Conservation (phyloP, 768 basidiomycete species). For the Pleurotus eryngii region DNA sequence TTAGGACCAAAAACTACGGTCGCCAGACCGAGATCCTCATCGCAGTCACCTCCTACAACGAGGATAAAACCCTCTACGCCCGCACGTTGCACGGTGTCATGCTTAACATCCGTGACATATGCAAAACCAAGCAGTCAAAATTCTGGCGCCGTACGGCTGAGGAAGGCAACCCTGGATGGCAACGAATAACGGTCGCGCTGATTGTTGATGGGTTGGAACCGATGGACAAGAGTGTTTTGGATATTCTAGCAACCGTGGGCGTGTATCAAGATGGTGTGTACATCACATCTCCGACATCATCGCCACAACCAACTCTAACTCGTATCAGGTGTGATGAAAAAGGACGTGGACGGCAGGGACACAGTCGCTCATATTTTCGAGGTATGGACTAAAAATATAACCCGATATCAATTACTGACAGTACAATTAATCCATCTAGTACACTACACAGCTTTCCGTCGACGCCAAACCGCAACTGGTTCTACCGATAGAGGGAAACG, state of each 20-base stretch:
- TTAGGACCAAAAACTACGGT: slow-evolving; percentile 80
- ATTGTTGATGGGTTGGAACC: slow-evolving; percentile 90
- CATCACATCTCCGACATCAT: neutral
- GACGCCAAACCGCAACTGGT: slow-evolving; percentile 87
- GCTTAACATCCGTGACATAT: slow-evolving; percentile 96
- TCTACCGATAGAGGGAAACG: slow-evolving; percentile 75
- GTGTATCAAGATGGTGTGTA: slow-evolving; percentile 80
- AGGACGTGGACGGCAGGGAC: slow-evolving; percentile 81
- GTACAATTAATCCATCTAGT: slow-evolving; percentile 42
- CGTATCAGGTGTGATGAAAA: slow-evolving; percentile 67
- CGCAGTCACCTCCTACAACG: slow-evolving; percentile 90
- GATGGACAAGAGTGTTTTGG: slow-evolving; percentile 93
- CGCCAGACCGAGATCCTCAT: slow-evolving; percentile 91
- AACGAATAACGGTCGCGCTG: slow-evolving; percentile 84
- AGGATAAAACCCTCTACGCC: slow-evolving; percentile 85
- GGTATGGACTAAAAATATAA: slow-evolving; percentile 34
- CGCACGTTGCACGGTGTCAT: slow-evolving; percentile 93
- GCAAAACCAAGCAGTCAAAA: slow-evolving; percentile 90
- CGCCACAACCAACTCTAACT: neutral
- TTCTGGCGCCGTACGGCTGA: slow-evolving; percentile 83
- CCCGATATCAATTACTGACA: neutral
- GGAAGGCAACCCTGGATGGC: slow-evolving; percentile 84
- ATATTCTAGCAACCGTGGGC: slow-evolving; percentile 83
- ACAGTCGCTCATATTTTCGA: slow-evolving; percentile 94
- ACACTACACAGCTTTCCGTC: slow-evolving; percentile 93